A percentile compares a stretch with the other conserved stretches of the same genome.
phyloP scores from a whole-genome alignment of 352 stramenopile species.

The Globisporangium irregulare region DNA sequence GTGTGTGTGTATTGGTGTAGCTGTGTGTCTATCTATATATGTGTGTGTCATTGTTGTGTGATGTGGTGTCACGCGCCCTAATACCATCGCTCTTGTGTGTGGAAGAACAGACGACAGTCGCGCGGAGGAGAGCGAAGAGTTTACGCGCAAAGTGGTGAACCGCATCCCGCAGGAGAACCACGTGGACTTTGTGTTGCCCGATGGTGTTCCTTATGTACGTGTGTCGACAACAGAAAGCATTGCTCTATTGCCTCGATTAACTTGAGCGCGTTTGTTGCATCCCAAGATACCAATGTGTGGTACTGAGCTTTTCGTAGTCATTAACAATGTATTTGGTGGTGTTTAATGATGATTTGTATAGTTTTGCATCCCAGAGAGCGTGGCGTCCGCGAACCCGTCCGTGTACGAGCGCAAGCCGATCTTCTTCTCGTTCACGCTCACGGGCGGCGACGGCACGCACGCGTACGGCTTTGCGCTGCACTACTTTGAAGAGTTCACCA shows the following conservation, averaged over 20 bases:
- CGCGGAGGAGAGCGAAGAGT: conserved; percentile 30
- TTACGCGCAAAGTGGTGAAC: conserved; percentile 40
- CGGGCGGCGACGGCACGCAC: conserved; percentile 59
- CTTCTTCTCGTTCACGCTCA: conserved; percentile 84
- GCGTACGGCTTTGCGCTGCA: conserved; percentile 75
- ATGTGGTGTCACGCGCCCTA: background rate
- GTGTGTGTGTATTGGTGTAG: background rate
- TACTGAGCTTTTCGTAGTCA: background rate
- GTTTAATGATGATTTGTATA: conserved; percentile 17
- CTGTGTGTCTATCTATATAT: background rate
- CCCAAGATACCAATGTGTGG: background rate
- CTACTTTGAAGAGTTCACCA: conserved; percentile 37
- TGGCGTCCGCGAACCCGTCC: conserved; percentile 33
- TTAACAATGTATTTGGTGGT: background rate
- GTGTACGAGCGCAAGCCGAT: conserved; percentile 60
- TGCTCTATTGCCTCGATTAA: background rate
- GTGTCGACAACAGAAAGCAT: background rate
- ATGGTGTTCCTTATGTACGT: conserved; percentile 68
- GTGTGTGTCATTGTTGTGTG: background rate
- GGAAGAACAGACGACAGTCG: conserved; percentile 3
- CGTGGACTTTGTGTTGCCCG: conserved; percentile 58
- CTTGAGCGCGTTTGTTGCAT: background rate
- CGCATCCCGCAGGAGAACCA: conserved; percentile 50
- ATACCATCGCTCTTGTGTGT: background rate
- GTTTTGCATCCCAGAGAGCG: conserved; percentile 73